Conservation (phyloP, 108 stramenopile species). For the Asterionellopsis glacialis region DNA sequence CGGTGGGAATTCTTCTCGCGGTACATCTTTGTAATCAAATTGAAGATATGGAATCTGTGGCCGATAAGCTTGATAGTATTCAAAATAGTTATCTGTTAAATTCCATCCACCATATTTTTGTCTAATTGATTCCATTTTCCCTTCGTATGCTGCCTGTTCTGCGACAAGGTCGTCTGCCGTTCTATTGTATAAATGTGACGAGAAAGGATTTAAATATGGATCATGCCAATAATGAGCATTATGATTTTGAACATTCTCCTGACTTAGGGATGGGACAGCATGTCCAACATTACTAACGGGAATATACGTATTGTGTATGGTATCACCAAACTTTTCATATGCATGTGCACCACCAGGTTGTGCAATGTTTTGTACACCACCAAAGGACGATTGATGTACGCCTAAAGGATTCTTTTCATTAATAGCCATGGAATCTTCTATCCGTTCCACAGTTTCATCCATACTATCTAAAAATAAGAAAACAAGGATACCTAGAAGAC, state of each 20-base stretch:
- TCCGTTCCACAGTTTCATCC: background rate
- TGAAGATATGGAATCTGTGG: slow-evolving; percentile 12
- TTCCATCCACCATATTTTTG: slow-evolving; percentile 15
- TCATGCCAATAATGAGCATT: slow-evolving; percentile 23
- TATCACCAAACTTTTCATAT: background rate
- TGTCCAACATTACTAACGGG: slow-evolving; percentile 2
- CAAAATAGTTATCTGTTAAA: slow-evolving; percentile 2
- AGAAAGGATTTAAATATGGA: slow-evolving; percentile 10
- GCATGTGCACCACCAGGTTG: slow-evolving; percentile 6
- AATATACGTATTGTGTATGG: slow-evolving; percentile 2
- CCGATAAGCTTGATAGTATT: background rate
- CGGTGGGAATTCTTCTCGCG: slow-evolving; percentile 25
- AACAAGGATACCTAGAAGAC: background rate
- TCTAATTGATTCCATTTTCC: slow-evolving; percentile 6
- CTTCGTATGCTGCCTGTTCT: slow-evolving; percentile 3
- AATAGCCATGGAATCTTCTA: slow-evolving; percentile 1
- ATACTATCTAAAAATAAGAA: slow-evolving; percentile 4
- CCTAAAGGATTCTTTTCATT: slow-evolving; percentile 1
- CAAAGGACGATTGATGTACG: slow-evolving; percentile 12
- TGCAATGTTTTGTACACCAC: slow-evolving; percentile 5
- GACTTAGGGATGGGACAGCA: slow-evolving; percentile 4
- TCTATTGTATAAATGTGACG: slow-evolving; percentile 8
- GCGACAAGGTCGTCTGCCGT: slow-evolving; percentile 5
- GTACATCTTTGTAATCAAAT: slow-evolving; percentile 28
- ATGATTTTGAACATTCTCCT: slow-evolving; percentile 12